A percentile compares a stretch with the other conserved stretches of the same genome.
These are phyloP conservation scores for Zymoseptoria brevis DNA, from an alignment of 2,329 filamentous ascomycete genomes.

Conservation along the genomic window DNA sequence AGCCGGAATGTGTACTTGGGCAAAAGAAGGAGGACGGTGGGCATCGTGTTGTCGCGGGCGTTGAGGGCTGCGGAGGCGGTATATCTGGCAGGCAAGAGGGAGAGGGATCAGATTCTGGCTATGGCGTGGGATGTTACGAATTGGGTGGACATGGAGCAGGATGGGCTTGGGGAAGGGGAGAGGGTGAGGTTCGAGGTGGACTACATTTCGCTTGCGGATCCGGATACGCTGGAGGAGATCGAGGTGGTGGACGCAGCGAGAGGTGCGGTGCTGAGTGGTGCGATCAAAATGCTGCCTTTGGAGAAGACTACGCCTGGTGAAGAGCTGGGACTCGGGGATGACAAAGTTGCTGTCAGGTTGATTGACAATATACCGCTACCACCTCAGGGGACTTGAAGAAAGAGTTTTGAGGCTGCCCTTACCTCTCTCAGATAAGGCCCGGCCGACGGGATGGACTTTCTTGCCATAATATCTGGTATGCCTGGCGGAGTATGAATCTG, in stretches of 20 bases:
- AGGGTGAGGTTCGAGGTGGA: constrained; percentile 74
- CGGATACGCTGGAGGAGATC: constrained; percentile 72
- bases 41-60: constrained; percentile 62
- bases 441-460: background rate
- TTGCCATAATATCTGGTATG: background rate
- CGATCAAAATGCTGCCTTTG: constrained; percentile 79
- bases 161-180: constrained; percentile 49
- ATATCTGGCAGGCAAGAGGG: constrained; percentile 49
- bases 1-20: constrained; percentile 93
- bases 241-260: constrained; percentile 57
- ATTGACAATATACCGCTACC: constrained; percentile 70
- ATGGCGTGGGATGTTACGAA: constrained; percentile 58
- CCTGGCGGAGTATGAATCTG: background rate
- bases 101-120: constrained; percentile 60
- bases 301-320: constrained; percentile 63
- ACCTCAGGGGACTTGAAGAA: background rate
- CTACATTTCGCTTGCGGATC: constrained; percentile 86
- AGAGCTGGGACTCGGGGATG: constrained; percentile 60
- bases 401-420: background rate
- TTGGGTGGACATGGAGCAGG: constrained; percentile 52
- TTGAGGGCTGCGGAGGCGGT: constrained; percentile 61
- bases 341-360: constrained; percentile 69
- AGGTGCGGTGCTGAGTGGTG: constrained; percentile 82
- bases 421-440: background rate
- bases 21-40: constrained; percentile 59